A percentile compares a stretch with the other conserved stretches of the same genome.
Evolutionary conservation across 371 early-diverging fungal genomes (phyloP).

Genomic region (Mucor ambiguus): DNA sequence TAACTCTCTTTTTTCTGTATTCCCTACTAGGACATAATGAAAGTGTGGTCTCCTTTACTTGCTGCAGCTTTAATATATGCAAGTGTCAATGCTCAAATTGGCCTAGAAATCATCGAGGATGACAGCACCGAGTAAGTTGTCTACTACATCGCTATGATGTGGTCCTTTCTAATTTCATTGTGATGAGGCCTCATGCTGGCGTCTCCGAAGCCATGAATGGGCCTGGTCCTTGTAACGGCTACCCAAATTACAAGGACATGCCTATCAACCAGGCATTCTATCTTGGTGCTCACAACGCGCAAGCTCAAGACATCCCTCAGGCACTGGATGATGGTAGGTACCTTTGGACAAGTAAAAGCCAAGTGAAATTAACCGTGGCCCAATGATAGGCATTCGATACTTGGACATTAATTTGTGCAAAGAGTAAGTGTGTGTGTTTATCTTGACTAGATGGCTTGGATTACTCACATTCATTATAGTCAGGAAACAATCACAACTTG

Average conservation of each 20-base stretch:
- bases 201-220: conserved; percentile 10
- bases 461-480: neutral
- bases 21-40: conserved; percentile 8
- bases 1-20: neutral
- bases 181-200: neutral
- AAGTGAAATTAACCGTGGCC: neutral
- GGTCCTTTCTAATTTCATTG: neutral
- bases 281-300: conserved; percentile 34
- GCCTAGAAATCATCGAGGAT: conserved; percentile 15
- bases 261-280: conserved; percentile 42
- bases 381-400: conserved; percentile 23
- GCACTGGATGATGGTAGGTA: conserved; percentile 32
- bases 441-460: neutral
- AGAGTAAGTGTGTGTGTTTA: conserved; percentile 10
- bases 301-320: conserved; percentile 20
- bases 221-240: conserved; percentile 40
- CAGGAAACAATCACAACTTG: conserved; percentile 9
- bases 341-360: neutral
- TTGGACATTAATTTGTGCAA: conserved; percentile 25
- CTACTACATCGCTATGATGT: no score
- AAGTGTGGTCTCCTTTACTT: conserved; percentile 21
- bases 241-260: conserved; percentile 33
- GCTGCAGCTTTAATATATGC: conserved; percentile 9
- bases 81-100: conserved; percentile 9
- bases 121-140: conserved; percentile 3